Conservation (phyloP, 1,284 basidiomycete genomes). For the Ustilago shanxiensis region DNA sequence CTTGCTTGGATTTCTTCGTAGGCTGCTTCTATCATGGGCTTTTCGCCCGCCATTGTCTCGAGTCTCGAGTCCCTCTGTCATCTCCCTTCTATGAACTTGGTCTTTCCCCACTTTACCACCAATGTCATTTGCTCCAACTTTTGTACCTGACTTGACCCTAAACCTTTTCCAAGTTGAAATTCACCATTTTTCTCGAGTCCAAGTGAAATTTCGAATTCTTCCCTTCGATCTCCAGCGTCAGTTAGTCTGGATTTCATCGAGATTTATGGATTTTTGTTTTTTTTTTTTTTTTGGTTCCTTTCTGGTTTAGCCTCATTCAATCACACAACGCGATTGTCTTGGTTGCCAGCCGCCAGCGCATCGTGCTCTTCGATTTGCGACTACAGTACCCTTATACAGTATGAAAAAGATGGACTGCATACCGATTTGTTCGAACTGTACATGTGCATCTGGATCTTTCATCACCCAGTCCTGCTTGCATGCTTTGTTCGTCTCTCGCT, state of each 20-base stretch:
- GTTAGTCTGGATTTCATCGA: conserved; percentile 2
- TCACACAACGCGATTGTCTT: background rate
- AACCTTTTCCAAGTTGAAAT: background rate
- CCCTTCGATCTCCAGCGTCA: background rate
- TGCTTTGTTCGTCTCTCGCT: conserved; percentile 4
- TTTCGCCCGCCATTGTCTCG: background rate
- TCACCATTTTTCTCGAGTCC: background rate
- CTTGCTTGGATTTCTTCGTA: background rate
- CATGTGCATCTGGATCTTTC: conserved; percentile 12
- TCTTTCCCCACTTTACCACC: no score
- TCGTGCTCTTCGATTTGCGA: conserved; percentile 6
- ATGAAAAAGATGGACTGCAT: conserved; percentile 19
- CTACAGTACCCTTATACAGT: no score
- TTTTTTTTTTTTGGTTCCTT: background rate
- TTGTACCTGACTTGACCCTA: background rate
- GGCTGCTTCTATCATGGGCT: conserved; percentile 2
- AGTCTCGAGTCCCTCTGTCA: no score
- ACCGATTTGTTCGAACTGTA: conserved; percentile 5
- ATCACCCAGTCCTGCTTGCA: conserved; percentile 8
- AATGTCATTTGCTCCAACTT: no score
- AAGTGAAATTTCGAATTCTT: conserved; percentile 10
- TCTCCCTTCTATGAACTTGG: no score
- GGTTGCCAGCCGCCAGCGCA: background rate
- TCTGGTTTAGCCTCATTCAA: background rate
- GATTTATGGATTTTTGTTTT: background rate